Conservation (phyloP, 352 stramenopile genomes). For the Nothophytophthora sp. region DNA sequence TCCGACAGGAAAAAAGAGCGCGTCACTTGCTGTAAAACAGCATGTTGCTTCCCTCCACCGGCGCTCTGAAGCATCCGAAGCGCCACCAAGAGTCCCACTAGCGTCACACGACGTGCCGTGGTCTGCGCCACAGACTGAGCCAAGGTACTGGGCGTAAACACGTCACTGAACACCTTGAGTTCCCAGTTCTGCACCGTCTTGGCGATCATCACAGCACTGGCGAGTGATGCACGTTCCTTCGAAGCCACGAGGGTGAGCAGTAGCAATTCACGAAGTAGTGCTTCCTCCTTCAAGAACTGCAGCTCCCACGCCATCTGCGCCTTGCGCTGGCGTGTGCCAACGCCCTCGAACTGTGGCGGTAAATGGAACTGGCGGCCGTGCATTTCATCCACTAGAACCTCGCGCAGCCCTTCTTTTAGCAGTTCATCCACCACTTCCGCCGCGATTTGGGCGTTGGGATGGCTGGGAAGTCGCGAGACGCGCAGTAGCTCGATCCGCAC, state of each 20-base stretch:
- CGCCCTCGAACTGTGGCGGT: conserved; percentile 37
- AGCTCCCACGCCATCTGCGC: conserved; percentile 52
- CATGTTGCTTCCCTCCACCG: conserved; percentile 13
- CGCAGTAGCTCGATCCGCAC: conserved; percentile 63
- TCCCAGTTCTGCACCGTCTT: conserved; percentile 43
- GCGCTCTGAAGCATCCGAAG: conserved; percentile 35
- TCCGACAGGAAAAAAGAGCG: conserved; percentile 36
- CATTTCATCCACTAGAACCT: conserved; percentile 61
- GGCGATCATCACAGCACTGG: conserved; percentile 31
- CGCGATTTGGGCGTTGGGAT: conserved; percentile 33
- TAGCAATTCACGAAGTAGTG: conserved; percentile 58
- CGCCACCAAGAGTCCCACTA: conserved; percentile 37
- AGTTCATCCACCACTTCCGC: conserved; percentile 48
- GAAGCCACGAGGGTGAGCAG: conserved; percentile 47
- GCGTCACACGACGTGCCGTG: conserved; percentile 16
- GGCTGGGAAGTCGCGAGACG: conserved; percentile 29
- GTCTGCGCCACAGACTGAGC: conserved; percentile 18
- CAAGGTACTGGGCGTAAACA: conserved; percentile 29
- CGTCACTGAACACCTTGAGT: conserved; percentile 24
- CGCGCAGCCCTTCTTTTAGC: conserved; percentile 54
- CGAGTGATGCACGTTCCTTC: conserved; percentile 36
- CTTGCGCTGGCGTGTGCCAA: conserved; percentile 21
- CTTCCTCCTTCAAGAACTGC: conserved; percentile 61
- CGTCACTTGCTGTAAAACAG: conserved; percentile 17
- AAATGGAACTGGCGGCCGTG: conserved; percentile 34